These are phyloP conservation scores for Vitis hybrid DNA, from an alignment of 177 flowering plant genomes.

Conservation along the genomic window DNA sequence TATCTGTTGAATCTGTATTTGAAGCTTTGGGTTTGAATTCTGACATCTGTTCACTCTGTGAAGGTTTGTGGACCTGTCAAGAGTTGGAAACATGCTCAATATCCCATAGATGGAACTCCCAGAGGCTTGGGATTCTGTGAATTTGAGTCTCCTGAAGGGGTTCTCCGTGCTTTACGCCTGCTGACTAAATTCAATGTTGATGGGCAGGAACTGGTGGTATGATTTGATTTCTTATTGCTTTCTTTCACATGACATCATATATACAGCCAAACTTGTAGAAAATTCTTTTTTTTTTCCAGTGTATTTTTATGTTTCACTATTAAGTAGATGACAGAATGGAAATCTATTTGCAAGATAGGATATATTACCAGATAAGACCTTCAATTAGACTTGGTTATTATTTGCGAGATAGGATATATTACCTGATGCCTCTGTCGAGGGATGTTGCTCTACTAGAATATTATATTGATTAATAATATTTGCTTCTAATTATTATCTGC, in stretches of 20 bases:
- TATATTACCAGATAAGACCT: no score
- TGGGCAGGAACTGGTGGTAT: conserved; percentile 94
- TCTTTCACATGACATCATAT: neutral
- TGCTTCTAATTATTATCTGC: neutral
- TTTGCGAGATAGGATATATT: no score
- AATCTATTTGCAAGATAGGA: no score
- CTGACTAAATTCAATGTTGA: conserved; percentile 81
- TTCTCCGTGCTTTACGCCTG: conserved; percentile 87
- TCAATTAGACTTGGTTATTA: no score
- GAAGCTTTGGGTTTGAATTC: conserved; percentile 1
- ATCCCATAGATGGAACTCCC: conserved; percentile 77
- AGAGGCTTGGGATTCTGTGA: conserved; percentile 93
- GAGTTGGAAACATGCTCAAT: conserved; percentile 94
- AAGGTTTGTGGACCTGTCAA: conserved; percentile 98
- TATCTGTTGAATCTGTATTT: neutral
- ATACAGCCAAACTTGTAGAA: no score
- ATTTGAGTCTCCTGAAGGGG: conserved; percentile 97
- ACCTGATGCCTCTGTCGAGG: no score
- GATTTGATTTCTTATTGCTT: conserved; percentile 10
- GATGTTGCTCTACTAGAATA: neutral
- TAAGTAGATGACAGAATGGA: no score
- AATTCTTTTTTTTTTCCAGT: neutral
- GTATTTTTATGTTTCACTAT: neutral
- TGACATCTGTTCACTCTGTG: conserved; percentile 21
- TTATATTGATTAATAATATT: neutral